Percentiles rank a stretch among this genome's conserved stretches.
phyloP scores from a whole-genome alignment of 441 rosid genomes.

The Caryocar brasiliense region DNA sequence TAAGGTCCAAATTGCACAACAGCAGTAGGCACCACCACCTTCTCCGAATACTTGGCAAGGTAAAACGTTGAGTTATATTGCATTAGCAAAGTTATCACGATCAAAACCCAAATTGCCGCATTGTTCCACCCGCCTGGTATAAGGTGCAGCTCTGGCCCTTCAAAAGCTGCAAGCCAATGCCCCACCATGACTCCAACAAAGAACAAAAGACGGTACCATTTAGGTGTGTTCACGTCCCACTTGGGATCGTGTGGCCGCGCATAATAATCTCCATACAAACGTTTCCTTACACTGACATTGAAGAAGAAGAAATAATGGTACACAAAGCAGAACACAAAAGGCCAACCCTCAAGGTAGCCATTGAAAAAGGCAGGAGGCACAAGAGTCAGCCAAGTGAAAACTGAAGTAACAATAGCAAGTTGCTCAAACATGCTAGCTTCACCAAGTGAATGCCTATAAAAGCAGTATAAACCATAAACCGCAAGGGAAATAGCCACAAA shows the following conservation, averaged over 20 bases:
- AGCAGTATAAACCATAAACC: constrained; percentile 50
- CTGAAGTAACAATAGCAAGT: constrained; percentile 56
- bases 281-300: constrained; percentile 66
- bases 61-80: constrained; percentile 71
- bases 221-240: constrained; percentile 64
- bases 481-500: constrained; percentile 47
- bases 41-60: constrained; percentile 80
- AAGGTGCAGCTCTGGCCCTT: constrained; percentile 77
- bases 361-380: constrained; percentile 76
- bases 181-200: constrained; percentile 49
- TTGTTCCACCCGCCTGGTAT: constrained; percentile 68
- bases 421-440: constrained; percentile 67
- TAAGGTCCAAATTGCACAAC: constrained; percentile 88
- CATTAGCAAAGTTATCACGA: constrained; percentile 44
- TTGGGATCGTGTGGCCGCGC: constrained; percentile 59
- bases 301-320: constrained; percentile 89
- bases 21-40: constrained; percentile 71
- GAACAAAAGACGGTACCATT: constrained; percentile 48
- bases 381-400: constrained; percentile 75
- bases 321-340: constrained; percentile 68
- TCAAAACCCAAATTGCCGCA: constrained; percentile 61
- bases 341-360: constrained; percentile 87
- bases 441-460: constrained; percentile 43
- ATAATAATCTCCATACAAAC: constrained; percentile 70
- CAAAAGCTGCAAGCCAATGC: constrained; percentile 83